Evolutionary conservation across 2,329 filamentous ascomycete genomes (phyloP).

Genomic region (Didymellaceae sp.): DNA sequence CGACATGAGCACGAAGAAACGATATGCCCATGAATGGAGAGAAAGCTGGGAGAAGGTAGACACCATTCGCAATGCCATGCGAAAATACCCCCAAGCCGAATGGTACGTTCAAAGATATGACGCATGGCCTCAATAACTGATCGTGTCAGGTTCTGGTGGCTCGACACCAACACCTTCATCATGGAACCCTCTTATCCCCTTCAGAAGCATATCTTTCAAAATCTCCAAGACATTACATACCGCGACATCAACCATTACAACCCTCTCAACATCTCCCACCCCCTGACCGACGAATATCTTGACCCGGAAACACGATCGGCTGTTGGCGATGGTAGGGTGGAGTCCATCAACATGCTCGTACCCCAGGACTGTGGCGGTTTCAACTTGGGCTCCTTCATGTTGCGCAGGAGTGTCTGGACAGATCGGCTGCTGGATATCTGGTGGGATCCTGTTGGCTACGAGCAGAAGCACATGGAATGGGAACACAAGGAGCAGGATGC

Average conservation of each 20-base stretch:
- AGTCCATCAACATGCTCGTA: slow-evolving; percentile 85
- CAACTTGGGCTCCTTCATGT: slow-evolving; percentile 95
- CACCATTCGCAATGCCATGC: slow-evolving; percentile 83
- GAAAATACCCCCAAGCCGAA: slow-evolving; percentile 93
- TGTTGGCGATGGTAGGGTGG: slow-evolving; percentile 75
- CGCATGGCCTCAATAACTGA: slow-evolving; percentile 31
- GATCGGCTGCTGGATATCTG: slow-evolving; percentile 92
- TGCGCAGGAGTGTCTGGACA: slow-evolving; percentile 84
- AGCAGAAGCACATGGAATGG: slow-evolving; percentile 99
- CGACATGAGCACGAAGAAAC: slow-evolving; percentile 98
- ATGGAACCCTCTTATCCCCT: slow-evolving; percentile 95
- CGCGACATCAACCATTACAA: slow-evolving; percentile 97
- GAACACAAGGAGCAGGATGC: slow-evolving; percentile 98
- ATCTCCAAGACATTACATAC: slow-evolving; percentile 76
- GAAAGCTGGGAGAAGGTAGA: slow-evolving; percentile 99
- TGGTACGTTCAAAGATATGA: slow-evolving; percentile 67
- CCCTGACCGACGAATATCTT: slow-evolving; percentile 74
- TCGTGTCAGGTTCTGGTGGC: slow-evolving; percentile 91
- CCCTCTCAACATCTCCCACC: slow-evolving; percentile 90
- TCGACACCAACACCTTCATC: slow-evolving; percentile 95
- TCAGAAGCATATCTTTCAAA: slow-evolving; percentile 87
- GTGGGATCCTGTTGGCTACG: slow-evolving; percentile 98
- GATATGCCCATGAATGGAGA: slow-evolving; percentile 98
- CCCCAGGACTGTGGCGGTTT: slow-evolving; percentile 96
- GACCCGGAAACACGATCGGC: slow-evolving; percentile 75